phyloP scores from a whole-genome alignment of 1,284 basidiomycete genomes.

The Austroboletus rostrupii region DNA sequence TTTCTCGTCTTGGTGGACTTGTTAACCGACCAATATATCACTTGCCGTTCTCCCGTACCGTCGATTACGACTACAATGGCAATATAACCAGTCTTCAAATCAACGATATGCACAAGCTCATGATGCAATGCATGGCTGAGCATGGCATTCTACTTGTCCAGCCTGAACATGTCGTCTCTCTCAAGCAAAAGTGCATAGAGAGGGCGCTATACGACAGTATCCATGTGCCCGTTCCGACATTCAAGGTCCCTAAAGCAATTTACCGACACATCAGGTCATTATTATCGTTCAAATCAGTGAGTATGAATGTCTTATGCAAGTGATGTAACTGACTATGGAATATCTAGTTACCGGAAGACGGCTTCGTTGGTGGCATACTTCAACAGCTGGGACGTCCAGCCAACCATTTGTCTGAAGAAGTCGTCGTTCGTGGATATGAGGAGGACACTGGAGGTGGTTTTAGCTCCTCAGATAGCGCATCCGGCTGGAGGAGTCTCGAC shows the following conservation, averaged over 20 bases:
- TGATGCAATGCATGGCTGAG: conserved; percentile 33
- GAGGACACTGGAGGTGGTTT: not conserved
- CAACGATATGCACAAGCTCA: conserved; percentile 18
- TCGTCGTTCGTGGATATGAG: not conserved
- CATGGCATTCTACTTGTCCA: conserved; percentile 43
- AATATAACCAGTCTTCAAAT: not conserved
- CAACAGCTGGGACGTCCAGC: not conserved
- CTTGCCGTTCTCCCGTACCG: conserved; percentile 43
- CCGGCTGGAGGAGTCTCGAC: conserved; percentile 19
- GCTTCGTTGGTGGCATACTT: not conserved
- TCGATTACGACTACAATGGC: not conserved
- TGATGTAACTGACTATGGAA: not conserved
- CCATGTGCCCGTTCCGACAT: not conserved
- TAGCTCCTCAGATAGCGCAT: not conserved
- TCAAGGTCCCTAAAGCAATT: not conserved
- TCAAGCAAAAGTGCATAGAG: conserved; percentile 41
- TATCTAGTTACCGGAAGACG: not conserved
- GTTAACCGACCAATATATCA: conserved; percentile 43
- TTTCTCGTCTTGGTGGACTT: conserved; percentile 41
- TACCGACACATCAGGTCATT: not conserved
- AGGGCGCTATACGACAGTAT: not conserved
- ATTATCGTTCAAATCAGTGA: not conserved
- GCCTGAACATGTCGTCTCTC: conserved; percentile 50
- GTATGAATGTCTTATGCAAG: not conserved
- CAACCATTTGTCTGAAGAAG: not conserved